phyloP scores from a whole-genome alignment of 805 yeast species.

The Saccharomycopsis amapae region DNA sequence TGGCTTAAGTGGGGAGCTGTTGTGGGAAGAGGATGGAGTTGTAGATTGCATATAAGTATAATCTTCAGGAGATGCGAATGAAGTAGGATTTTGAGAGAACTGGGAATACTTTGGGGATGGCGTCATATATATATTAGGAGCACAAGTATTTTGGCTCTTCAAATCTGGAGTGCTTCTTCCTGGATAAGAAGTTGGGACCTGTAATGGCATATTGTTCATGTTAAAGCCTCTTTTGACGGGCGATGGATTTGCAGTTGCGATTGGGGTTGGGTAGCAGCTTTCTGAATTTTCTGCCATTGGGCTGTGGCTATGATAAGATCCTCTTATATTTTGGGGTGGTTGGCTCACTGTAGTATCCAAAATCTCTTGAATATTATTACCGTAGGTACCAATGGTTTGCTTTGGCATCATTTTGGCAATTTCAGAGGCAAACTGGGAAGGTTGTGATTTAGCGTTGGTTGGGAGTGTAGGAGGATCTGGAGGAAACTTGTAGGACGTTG shows the following conservation, averaged over 20 bases:
- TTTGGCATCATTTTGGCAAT: too few species aligned
- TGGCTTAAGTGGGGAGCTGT: conserved; percentile 18
- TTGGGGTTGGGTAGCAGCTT: conserved; percentile 12
- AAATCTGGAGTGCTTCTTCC: conserved; percentile 4
- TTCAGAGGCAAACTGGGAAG: too few species aligned
- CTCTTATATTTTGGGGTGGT: neutral
- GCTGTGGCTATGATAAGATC: neutral
- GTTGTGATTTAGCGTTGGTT: too few species aligned
- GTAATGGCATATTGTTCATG: conserved; percentile 4
- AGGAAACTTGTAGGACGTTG: conserved; percentile 53
- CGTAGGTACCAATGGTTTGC: too few species aligned
- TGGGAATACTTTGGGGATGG: conserved; percentile 16
- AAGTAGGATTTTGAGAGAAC: neutral
- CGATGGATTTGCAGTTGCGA: conserved; percentile 13
- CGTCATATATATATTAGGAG: conserved; percentile 8
- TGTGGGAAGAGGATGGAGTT: conserved; percentile 15
- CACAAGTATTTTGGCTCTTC: conserved; percentile 3
- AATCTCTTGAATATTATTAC: too few species aligned
- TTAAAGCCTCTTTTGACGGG: conserved; percentile 15
- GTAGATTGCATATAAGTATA: conserved; percentile 1
- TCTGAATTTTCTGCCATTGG: neutral
- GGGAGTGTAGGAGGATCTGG: conserved; percentile 26
- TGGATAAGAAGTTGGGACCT: conserved; percentile 3
- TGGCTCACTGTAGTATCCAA: neutral
- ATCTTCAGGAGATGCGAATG: conserved; percentile 4